phyloP scores from a whole-genome alignment of 495 filamentous ascomycete species.

The Penicillium goetzii region DNA sequence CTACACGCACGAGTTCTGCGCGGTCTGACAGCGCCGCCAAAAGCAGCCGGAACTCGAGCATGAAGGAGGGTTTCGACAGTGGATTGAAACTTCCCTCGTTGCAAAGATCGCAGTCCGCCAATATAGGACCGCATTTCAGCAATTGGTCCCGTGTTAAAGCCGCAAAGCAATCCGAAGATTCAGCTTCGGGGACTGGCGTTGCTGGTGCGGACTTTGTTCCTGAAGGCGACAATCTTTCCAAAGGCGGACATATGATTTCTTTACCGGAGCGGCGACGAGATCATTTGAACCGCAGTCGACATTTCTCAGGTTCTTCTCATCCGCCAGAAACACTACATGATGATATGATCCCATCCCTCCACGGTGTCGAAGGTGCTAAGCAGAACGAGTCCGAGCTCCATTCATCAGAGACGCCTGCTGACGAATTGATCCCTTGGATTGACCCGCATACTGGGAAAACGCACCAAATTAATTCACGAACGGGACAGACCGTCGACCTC shows the following conservation, averaged over 20 bases:
- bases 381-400: background rate
- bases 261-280: background rate
- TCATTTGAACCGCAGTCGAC: background rate
- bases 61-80: constrained; percentile 33
- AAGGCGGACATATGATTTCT: background rate
- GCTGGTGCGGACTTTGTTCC: background rate
- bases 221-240: background rate
- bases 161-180: constrained; percentile 38
- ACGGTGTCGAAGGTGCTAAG: background rate
- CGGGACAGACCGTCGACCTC: constrained; percentile 55
- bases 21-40: background rate
- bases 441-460: constrained; percentile 65
- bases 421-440: constrained; percentile 62
- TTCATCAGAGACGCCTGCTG: constrained; percentile 14
- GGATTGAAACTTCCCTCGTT: constrained; percentile 43
- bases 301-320: background rate
- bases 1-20: background rate
- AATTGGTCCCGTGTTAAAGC: constrained; percentile 73
- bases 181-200: background rate
- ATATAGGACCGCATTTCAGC: constrained; percentile 47
- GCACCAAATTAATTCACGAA: constrained; percentile 62
- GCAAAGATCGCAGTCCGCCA: constrained; percentile 21
- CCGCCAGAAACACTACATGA: background rate
- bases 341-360: background rate
- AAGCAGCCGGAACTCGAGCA: constrained; percentile 9